phyloP scores from a whole-genome alignment of 2,329 filamentous ascomycete genomes.

The Aspergillus latus region DNA sequence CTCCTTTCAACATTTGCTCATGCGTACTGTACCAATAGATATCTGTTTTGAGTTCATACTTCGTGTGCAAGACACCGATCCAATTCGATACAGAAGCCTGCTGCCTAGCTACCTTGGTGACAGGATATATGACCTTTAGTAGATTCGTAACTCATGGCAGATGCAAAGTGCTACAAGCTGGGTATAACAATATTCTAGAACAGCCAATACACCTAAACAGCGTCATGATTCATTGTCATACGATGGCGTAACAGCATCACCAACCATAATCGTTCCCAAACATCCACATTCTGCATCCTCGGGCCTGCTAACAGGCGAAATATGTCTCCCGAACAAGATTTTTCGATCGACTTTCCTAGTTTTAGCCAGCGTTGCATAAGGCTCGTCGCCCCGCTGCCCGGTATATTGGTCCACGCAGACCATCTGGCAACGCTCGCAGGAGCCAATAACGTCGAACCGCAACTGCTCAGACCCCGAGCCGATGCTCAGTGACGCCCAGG shows the following conservation, averaged over 20 bases:
- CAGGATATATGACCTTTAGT: not conserved
- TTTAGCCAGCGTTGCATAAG: constrained; percentile 83
- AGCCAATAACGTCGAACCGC: constrained; percentile 65
- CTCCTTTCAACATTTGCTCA: not conserved
- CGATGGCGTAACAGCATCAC: constrained; percentile 39
- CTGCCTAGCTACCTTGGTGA: not conserved
- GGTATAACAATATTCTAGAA: not conserved
- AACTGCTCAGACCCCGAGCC: constrained; percentile 42
- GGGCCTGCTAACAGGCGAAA: constrained; percentile 39
- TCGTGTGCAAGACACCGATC: constrained; percentile 7
- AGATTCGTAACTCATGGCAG: not conserved
- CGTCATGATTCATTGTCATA: constrained; percentile 24
- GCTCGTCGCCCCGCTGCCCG: constrained; percentile 75
- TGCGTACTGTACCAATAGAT: constrained; percentile 25
- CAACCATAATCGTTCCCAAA: constrained; percentile 38
- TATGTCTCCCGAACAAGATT: constrained; percentile 85
- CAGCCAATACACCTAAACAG: not conserved
- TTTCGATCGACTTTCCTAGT: constrained; percentile 80
- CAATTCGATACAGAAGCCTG: not conserved
- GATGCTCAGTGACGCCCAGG: constrained; percentile 69
- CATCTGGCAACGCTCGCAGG: constrained; percentile 92
- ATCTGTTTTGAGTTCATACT: constrained; percentile 5
- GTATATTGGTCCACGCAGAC: constrained; percentile 88
- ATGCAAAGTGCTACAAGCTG: not conserved
- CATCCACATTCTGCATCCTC: constrained; percentile 20